Percentiles rank a stretch among this genome's conserved stretches.
Conservation (phyloP, 164 flowering plant genomes). For the Houttuynia cordata region DNA sequence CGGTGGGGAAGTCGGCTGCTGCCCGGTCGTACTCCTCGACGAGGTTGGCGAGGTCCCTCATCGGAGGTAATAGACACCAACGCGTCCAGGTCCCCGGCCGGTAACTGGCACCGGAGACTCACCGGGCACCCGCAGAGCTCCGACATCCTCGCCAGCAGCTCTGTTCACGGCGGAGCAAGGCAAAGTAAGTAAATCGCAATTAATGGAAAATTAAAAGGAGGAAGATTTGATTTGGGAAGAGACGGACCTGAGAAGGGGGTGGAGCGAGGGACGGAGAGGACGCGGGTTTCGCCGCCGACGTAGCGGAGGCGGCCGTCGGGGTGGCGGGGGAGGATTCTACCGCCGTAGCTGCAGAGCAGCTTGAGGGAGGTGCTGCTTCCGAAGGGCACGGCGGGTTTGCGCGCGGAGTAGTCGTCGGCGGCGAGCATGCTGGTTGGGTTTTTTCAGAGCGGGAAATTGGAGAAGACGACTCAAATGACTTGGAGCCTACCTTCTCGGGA, state of each 20-base stretch:
- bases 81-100: conserved; percentile 83
- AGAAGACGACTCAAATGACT: no score
- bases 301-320: conserved; percentile 93
- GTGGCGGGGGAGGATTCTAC: conserved; percentile 77
- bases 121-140: conserved; percentile 65
- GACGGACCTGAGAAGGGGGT: conserved; percentile 38
- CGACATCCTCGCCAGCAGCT: conserved; percentile 53
- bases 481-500: no score
- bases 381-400: not conserved
- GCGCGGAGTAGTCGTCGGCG: not conserved
- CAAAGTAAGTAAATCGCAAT: not conserved
- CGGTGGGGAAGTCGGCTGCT: conserved; percentile 18
- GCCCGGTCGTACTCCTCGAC: conserved; percentile 77
- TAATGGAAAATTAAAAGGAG: not conserved
- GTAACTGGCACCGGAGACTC: conserved; percentile 69
- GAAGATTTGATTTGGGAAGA: not conserved
- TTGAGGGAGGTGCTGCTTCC: conserved; percentile 36
- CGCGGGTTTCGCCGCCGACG: conserved; percentile 78
- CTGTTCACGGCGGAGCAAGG: conserved; percentile 26
- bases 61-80: conserved; percentile 71
- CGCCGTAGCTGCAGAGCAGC: conserved; percentile 89
- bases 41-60: conserved; percentile 77
- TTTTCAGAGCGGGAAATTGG: no score
- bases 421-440: not conserved
- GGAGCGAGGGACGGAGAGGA: conserved; percentile 69